Evolutionary conservation across 2,329 filamentous ascomycete genomes (phyloP), one percentile per base, ranked within the genome.

Genomic region (Sordariomycetes sp.): DNA sequence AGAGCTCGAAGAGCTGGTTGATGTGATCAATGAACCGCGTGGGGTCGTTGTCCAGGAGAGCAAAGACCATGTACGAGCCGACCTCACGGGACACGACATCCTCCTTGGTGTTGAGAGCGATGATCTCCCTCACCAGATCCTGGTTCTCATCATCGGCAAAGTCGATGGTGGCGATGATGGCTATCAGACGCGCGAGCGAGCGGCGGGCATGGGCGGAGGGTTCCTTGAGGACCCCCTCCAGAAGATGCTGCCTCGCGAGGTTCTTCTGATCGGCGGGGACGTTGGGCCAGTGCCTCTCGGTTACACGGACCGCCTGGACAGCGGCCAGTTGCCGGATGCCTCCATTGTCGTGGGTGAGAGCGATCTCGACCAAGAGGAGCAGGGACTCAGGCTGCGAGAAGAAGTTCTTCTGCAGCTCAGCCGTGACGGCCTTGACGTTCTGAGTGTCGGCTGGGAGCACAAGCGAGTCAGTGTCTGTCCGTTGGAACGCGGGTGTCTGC

Each of bases 31-130:
- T 83, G 73, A 97, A 96, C 64, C 86, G 82, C 64, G 91, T 86
- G 22, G 90, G 90, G 64, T 95, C 87, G 58, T 88, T 87, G 76
- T 99, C 94, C 12, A 97, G 79, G 53, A 97, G 85, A 61, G 90
- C 93, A 76, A 87, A 97, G 64, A 97, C 86, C 65, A 97, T 91
- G 76, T 94, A 97, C 63, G 93, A 87, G 63, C 89, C 91, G 48
- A 97, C 89, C 70, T 96, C 91, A 64, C 94, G 87, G 71, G 96
- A 89, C 61, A 85, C 79, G 56, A 89, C 86, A 61, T 86, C 86
- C 60, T 81, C 76, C 69, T 85, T 92, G 64, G 82, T 88, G 65
- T 89, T 87, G 61, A 94, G 89, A 69, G 88, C 87, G 61, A 90
- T 81, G 57, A 97, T 82, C 64, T 88, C 82, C 63, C 85, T 83